Base-by-base conservation (phyloP, 2,329 filamentous ascomycete genomes). In the Aspergillus texensis region DNA sequence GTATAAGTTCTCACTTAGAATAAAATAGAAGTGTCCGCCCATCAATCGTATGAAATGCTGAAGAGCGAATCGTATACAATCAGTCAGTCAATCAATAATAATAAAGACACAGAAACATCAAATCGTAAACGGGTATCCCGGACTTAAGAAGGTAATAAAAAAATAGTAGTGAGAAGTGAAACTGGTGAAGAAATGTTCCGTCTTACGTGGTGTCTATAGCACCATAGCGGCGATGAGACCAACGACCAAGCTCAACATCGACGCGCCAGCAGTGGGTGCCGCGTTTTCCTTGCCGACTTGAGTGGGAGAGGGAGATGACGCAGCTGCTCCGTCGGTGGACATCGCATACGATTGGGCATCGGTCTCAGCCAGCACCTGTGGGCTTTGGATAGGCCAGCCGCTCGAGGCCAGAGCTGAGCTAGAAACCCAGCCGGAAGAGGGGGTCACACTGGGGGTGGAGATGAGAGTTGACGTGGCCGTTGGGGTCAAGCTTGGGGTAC, bases 281-380 rank as follows among this genome's bases (percentile, higher is more conserved):
- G 39, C 64, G 61, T 48, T 30, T 54, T 43, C 26, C 19, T 60
- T 30, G 41, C 46, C 34, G 34, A 28, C 10, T 19, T 26, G 24
- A 5, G 39, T 52, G 21, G 45, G 30, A 28, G 64, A 62, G 52
- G 65, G 41, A 46, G 45, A 46, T 26, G 60, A 30, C 6, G 64
- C 62, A 21, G 57, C 58, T 11, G 64, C 16, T 32, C 53, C 32
- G 43, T 32, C 21, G 62, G 48, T 11, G 46, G 46, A 50, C 46
- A 50, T 62, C 28, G 57, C 34, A n/a, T 41, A 48, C 64, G 28
- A 63, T 67, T 53, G 64, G 24, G 24, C 45, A 28, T 48, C 68
- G 19, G 69, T 71, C 61, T 71, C 69, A 11, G 62, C 56, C 56
- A 74, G 70, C n/a, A 74, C 68, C 48, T 75, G 74, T 2, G 74